phyloP scores from a whole-genome alignment of 768 basidiomycete species.

The Leccinum olivaceopallidum region DNA sequence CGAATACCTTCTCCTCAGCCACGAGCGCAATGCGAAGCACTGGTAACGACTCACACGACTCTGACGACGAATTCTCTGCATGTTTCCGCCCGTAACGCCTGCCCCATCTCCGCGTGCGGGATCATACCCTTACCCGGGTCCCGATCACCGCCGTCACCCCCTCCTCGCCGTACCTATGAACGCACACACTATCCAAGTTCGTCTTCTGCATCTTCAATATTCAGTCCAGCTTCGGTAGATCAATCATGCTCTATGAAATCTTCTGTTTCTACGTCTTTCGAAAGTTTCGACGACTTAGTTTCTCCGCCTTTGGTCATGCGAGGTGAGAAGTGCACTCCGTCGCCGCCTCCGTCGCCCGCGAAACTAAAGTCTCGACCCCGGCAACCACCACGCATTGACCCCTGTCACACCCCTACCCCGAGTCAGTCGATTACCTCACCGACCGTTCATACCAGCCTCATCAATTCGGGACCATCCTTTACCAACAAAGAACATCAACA shows the following conservation, averaged over 20 bases:
- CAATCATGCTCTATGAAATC: conserved; percentile 20
- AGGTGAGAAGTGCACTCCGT: conserved; percentile 39
- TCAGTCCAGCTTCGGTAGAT: conserved; percentile 23
- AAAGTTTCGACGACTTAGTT: conserved; percentile 52
- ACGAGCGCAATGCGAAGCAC: neutral
- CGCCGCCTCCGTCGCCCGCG: conserved; percentile 46
- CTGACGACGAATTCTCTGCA: conserved; percentile 55
- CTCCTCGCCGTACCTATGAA: conserved; percentile 27
- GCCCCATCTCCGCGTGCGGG: conserved; percentile 9
- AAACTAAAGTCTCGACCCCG: conserved; percentile 26
- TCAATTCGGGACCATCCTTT: conserved; percentile 20
- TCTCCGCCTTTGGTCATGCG: conserved; percentile 26
- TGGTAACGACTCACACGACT: conserved; percentile 26
- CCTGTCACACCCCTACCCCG: conserved; percentile 21
- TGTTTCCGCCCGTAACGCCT: conserved; percentile 29
- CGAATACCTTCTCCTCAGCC: conserved; percentile 10
- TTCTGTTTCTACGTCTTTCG: conserved; percentile 34
- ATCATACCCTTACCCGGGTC: conserved; percentile 16
- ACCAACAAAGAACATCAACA: conserved; percentile 53
- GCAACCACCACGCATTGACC: conserved; percentile 13
- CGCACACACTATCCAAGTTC: conserved; percentile 24
- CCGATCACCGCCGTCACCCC: conserved; percentile 31
- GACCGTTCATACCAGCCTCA: conserved; percentile 16
- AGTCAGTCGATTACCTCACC: conserved; percentile 17
- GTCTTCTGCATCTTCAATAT: conserved; percentile 29